Conservation (phyloP, 306 rosid genomes). For the Corylus avellana region DNA sequence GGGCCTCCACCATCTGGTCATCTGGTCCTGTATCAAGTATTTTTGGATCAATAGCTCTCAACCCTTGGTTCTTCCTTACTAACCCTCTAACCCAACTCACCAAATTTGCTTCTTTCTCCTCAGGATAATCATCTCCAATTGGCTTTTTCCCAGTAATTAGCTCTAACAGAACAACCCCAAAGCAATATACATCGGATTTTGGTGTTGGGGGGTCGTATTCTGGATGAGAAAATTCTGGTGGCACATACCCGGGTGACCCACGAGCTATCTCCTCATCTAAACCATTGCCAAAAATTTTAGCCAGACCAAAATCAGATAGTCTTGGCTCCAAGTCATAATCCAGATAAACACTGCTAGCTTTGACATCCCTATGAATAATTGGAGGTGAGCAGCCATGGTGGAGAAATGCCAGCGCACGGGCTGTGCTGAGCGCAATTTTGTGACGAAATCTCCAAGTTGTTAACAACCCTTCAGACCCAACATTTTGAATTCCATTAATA, state of each 20-base stretch:
- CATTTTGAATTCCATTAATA: conserved; percentile 64
- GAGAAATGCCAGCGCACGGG: conserved; percentile 89
- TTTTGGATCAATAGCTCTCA: conserved; percentile 76
- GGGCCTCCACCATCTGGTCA: conserved; percentile 86
- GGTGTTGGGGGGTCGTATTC: conserved; percentile 72
- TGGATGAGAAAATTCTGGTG: conserved; percentile 74
- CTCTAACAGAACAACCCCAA: conserved; percentile 87
- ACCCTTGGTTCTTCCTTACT: conserved; percentile 67
- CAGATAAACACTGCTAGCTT: conserved; percentile 91
- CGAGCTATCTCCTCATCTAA: conserved; percentile 77
- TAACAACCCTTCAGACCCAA: conserved; percentile 75
- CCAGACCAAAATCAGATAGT: conserved; percentile 91
- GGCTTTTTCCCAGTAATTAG: conserved; percentile 87
- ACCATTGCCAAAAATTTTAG: conserved; percentile 79
- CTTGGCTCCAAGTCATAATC: conserved; percentile 91
- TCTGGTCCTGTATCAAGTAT: conserved; percentile 60
- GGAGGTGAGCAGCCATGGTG: conserved; percentile 99
- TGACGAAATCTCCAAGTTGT: conserved; percentile 92
- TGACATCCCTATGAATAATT: conserved; percentile 84
- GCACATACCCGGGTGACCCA: conserved; percentile 78
- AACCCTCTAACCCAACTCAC: conserved; percentile 88
- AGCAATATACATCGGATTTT: conserved; percentile 94
- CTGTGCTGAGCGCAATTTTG: conserved; percentile 89
- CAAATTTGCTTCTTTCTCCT: conserved; percentile 72
- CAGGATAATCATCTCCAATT: conserved; percentile 76